Evolutionary conservation across 2,329 filamentous ascomycete species (phyloP), one percentile per base, ranked within the genome.

Genomic region (Aureobasidium uvarum): DNA sequence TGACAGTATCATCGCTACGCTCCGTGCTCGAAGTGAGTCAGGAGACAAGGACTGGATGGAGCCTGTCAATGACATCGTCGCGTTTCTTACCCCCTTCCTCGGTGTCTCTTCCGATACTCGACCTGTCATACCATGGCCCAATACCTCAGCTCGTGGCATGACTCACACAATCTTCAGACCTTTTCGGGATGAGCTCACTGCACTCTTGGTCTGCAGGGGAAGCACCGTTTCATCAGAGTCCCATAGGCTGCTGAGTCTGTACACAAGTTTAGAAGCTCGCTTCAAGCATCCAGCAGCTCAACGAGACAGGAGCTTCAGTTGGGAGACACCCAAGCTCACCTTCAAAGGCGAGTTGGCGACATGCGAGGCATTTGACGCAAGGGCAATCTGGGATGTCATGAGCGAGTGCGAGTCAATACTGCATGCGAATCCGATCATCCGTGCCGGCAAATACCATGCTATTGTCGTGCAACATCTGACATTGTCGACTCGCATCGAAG

Each of bases 41-140:
- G 62, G 51, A 25, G 51, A 55, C 62, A 64, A 64, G 20, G 62
- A 64, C 16, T 64, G 62, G 51, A 64, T 64, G 62, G 51, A 39
- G 13, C 25, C 28, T 39, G 51, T 36, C n/a, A 64, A 64, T n/a
- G 62, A 64, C 31, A 46, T 64, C 0, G 51, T 64, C 13, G 4
- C 62, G 5, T 64, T 64, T 41, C 28, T 64, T 7, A 55, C 50
- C 7, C 62, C 62, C 10, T 64, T 55, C 10, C 16, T 64, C 2
- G 62, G 62, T 14, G 20, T 64, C 23, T 45, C 38, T n/a, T 25
- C 46, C 8, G 28, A 46, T n/a, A 39, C 28, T 43, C 36, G 62
- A 50, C 62, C 62, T 25, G 48, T 64, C 41, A 64, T 64, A 1
- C 50, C 62, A 20, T 64, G 62, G 62, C 62, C 62, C 18, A 64